Base-by-base conservation (phyloP, 148 eudicot genomes). In the Selenicereus undatus region DNA sequence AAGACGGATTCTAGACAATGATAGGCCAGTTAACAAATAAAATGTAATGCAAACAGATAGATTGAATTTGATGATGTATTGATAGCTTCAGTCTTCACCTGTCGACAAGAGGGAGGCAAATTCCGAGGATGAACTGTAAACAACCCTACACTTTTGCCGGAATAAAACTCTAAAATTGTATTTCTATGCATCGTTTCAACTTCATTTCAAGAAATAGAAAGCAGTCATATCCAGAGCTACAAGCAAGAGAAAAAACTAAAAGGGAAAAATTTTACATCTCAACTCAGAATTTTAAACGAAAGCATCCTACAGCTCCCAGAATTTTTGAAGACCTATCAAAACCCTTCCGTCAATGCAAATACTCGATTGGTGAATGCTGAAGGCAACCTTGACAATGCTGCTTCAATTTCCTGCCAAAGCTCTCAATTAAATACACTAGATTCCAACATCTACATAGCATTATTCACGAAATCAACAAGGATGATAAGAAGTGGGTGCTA, bases 291-390 rank as follows among this genome's bases (percentile, higher is more conserved):
- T 48, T 10, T 9, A 48, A 48, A 54, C 14, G 8, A 36, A 18
- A 52, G 75, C 20, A 22, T 24, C 69, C 54, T 36, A 10, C 24
- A 54, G 21, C 51, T 71, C 26, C 50, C 29, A 51, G 39, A 21
- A 78, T 68, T 29, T 78, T 42, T 48, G 51, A 16, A 27, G 58
- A 48, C 68, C 75, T 77, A 60, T 90, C 88, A 92, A 68, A 95
- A 87, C 76, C 98, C 97, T 84, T 95, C 93, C 3, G 92, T 92
- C 17, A 93, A 89, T 26, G 94, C 90, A 82, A 87, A 92, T 45
- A 92, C 91, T 79, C 98, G 88, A 60, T 88, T 91, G 12, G 88
- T 82, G 76, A 95, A 90, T 42, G 88, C 83, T 52, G 87, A 86
- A 2, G 92, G 93, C 82, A 95, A 76, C 82, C 85, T 83, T 72